phyloP scores from a whole-genome alignment of 1,284 basidiomycete genomes.

The Microstroma glucosiphilum region DNA sequence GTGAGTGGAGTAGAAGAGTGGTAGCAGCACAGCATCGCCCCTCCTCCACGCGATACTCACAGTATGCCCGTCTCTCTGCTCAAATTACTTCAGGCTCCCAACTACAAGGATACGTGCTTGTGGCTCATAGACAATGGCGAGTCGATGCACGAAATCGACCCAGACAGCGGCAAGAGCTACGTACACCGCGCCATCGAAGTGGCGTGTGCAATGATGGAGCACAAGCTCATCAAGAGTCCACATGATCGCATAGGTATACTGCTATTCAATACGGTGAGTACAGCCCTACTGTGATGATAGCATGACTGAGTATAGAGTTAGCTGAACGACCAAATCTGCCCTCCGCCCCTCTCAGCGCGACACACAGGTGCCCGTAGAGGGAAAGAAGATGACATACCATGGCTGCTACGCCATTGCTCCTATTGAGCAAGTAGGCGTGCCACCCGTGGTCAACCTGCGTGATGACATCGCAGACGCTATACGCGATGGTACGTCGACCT shows the following conservation, averaged over 20 bases:
- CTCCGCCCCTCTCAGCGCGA: background rate
- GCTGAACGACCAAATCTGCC: background rate
- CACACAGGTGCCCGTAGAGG: background rate
- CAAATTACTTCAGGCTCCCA: background rate
- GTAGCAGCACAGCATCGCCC: background rate
- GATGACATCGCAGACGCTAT: constrained; percentile 1
- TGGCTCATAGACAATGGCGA: constrained; percentile 89
- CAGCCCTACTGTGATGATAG: too few species aligned
- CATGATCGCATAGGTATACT: constrained; percentile 81
- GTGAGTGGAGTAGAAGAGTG: background rate
- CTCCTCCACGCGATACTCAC: background rate
- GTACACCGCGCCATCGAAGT: constrained; percentile 66
- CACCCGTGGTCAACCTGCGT: constrained; percentile 48
- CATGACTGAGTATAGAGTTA: background rate
- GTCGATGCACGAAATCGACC: constrained; percentile 65
- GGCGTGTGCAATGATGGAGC: constrained; percentile 75
- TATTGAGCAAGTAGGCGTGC: constrained; percentile 70
- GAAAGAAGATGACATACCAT: constrained; percentile 55
- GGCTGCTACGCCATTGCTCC: constrained; percentile 70
- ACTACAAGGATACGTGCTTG: constrained; percentile 52
- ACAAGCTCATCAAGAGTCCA: constrained; percentile 79
- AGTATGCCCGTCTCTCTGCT: background rate
- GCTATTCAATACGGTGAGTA: constrained; percentile 80
- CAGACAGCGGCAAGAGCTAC: constrained; percentile 30
- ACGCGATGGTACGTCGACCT: background rate